Evolutionary conservation across 202 grass and related monocot genomes (phyloP), one percentile per base, ranked within the genome.

Genomic region (Thinopyrum obtusiflorum): DNA sequence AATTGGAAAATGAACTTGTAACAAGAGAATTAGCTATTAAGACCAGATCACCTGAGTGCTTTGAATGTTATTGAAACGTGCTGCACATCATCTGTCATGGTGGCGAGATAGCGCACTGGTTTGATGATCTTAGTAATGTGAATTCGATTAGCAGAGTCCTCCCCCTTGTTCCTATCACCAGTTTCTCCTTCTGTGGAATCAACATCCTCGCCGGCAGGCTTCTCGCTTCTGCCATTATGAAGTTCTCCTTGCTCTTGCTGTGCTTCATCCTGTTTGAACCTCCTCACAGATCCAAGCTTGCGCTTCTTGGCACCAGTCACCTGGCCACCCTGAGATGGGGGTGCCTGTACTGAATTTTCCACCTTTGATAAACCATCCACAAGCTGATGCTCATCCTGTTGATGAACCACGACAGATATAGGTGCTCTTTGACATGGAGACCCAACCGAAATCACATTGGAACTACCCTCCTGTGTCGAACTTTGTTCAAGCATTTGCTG

Each of bases 231-330:
- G 61, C 42, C 74, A 88, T 66, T 87, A 37, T 39, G 67, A 70
- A 77, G 27, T 46, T 84, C 80, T 65, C 80, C 83, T 35, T 80
- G 87, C 26, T 90, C 87, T 66, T 49, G 79, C 31, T 33, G 51
- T 36, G 33, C 71, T 39, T 86, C 77, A 83, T 86, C 90, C 64
- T 87, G 73, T 65, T 88, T 89, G 66, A 99, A 99, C 88, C 97
- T 94, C 87, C 85, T 97, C 4, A 99, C 89, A 64, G 85, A 93
- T 71, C 97, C 97, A 70, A 92, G 95, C 47, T 97, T 99, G 77
- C 97, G 93, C 84, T 91, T 99, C 97, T 92, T 97, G 25, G 97
- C 93, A 88, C 93, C 97, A 24, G 97, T 99, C 64, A 96, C 83
- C 82, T 90, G 90, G 65, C 75, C 88, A 80, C 67, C 87, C 47